Evolutionary conservation across 768 basidiomycete genomes (phyloP).

Genomic region (Tephrocybe sp.): DNA sequence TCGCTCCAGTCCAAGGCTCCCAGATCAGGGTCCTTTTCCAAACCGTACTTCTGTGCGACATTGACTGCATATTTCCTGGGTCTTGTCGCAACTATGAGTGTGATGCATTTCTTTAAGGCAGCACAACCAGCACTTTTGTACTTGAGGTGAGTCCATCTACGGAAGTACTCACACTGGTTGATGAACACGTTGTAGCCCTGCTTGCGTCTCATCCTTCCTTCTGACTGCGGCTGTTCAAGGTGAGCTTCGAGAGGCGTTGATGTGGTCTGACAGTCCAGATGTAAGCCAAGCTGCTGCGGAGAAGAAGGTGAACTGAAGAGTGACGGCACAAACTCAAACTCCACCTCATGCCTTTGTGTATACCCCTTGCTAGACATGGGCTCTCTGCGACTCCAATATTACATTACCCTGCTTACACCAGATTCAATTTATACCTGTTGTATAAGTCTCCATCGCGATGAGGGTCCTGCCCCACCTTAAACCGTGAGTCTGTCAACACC

Average conservation of each 20-base stretch:
- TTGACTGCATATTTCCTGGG: constrained; percentile 73
- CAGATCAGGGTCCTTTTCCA: constrained; percentile 38
- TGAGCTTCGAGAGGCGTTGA: constrained; percentile 70
- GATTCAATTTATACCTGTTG: too few species aligned
- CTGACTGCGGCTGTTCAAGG: constrained; percentile 57
- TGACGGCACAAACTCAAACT: not conserved
- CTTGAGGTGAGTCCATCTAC: constrained; percentile 56
- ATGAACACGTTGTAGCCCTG: constrained; percentile 46
- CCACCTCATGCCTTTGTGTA: not conserved
- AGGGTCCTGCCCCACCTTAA: not conserved
- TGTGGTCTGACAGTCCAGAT: constrained; percentile 59
- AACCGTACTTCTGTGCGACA: constrained; percentile 74
- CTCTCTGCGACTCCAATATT: not conserved
- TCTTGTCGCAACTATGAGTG: constrained; percentile 70
- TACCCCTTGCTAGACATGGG: not conserved
- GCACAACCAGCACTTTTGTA: constrained; percentile 95
- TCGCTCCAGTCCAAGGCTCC: constrained; percentile 26
- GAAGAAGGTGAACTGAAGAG: constrained; percentile 12
- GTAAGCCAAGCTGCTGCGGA: constrained; percentile 3
- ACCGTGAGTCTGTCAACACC: not conserved
- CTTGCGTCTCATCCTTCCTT: constrained; percentile 71
- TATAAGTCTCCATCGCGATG: not conserved
- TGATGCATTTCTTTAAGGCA: constrained; percentile 74
- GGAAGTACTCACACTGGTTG: not conserved
- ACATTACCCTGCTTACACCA: too few species aligned